A percentile compares a stretch with the other conserved stretches of the same genome.
Conservation (phyloP, 1,139 yeast genomes). For the Diutina pseudorugosa region DNA sequence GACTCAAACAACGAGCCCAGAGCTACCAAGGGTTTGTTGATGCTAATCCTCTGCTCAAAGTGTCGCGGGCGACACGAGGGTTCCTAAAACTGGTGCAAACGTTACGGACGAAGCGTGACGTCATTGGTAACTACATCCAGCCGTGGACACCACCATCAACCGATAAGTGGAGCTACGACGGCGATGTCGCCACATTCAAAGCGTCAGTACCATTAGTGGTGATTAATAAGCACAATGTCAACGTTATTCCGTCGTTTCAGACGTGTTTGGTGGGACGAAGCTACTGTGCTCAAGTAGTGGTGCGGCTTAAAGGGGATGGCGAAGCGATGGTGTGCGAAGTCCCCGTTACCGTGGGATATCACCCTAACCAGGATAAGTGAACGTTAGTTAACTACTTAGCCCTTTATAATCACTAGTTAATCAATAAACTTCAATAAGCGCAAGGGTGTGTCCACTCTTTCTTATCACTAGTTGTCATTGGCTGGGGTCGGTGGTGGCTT, state of each 20-base stretch:
- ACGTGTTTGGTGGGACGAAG: constrained; percentile 41
- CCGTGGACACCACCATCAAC: constrained; percentile 15
- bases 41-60: background rate
- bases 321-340: constrained; percentile 1
- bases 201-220: constrained; percentile 20
- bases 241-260: constrained; percentile 48
- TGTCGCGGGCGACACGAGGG: constrained; percentile 1
- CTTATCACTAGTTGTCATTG: too few relatives aligned
- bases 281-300: constrained; percentile 32
- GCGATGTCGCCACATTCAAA: constrained; percentile 6
- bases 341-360: background rate
- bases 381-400: too few relatives aligned
- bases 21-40: background rate
- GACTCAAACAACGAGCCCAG: background rate
- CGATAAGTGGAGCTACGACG: constrained; percentile 8
- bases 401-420: too few relatives aligned
- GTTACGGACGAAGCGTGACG: constrained; percentile 21
- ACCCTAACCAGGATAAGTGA: too few relatives aligned
- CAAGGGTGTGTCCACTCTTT: too few relatives aligned
- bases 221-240: constrained; percentile 27
- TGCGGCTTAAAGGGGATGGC: constrained; percentile 24
- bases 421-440: too few relatives aligned
- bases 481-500: too few relatives aligned
- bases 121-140: constrained; percentile 25
- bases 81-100: background rate